Percentiles rank a stretch among this genome's conserved stretches.
Evolutionary conservation across 106 monocot genomes (phyloP).

Genomic region (Agapanthus africanus): DNA sequence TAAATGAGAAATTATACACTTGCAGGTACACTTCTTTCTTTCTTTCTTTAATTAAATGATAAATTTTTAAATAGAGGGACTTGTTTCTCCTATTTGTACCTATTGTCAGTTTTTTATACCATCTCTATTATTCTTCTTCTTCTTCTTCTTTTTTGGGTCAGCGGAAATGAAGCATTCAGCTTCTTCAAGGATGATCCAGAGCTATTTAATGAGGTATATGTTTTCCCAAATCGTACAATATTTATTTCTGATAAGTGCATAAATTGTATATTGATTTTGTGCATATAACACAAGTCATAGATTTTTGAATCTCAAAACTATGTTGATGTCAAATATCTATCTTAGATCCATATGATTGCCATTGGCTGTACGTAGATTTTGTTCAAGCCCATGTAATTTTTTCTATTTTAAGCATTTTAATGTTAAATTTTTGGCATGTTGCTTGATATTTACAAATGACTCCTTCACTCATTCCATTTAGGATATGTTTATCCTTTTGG

Average conservation of each 20-base stretch:
- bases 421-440: too few species aligned
- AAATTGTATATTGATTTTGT: background rate
- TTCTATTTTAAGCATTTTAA: too few species aligned
- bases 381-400: too few species aligned
- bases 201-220: slow-evolving; percentile 83
- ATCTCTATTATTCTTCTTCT: too few species aligned
- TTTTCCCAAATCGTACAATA: background rate
- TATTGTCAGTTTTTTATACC: background rate
- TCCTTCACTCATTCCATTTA: too few species aligned
- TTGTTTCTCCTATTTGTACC: too few species aligned
- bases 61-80: too few species aligned
- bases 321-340: too few species aligned
- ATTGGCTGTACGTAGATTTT: too few species aligned
- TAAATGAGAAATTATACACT: slow-evolving; percentile 94
- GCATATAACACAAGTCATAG: background rate
- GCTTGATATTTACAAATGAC: too few species aligned
- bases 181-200: slow-evolving; percentile 79
- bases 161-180: slow-evolving; percentile 76
- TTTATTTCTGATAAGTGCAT: background rate
- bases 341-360: background rate
- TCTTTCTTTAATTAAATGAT: background rate
- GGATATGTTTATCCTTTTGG: too few species aligned
- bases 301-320: background rate
- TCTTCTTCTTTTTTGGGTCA: slow-evolving; percentile 20
- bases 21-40: slow-evolving; percentile 53